Evolutionary conservation across 495 filamentous ascomycete species (phyloP), one percentile per base, ranked within the genome.

Genomic region (Darksidea phi): DNA sequence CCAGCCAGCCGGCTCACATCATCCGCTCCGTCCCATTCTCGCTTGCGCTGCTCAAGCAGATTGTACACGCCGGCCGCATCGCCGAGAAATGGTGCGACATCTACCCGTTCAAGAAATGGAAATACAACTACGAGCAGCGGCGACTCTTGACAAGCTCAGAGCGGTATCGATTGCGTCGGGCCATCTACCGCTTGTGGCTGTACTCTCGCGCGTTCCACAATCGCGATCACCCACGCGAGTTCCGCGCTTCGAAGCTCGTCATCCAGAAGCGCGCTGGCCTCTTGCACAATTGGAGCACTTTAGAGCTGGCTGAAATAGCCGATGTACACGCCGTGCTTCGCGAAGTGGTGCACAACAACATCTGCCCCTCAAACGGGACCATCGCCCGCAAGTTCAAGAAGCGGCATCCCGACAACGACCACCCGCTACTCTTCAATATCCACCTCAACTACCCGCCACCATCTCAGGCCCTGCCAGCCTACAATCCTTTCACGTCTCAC

Each of bases 21-120:
- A 67, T 73, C 18, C 80, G 80, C 41, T 67, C 69, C 25, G 75
- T 76, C 0, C 77, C 76, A 20, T 60, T 84, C 54, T 84, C 84
- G 0, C 69, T 79, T 54, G 73, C 82, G 5, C 76, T 86, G 4
- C 74, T 87, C 26, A 72, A 77, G 63, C 83, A 85, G 64, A 72
- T 88, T 52, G 67, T 88, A 10, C 67, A 72, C 17, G 74, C 83
- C 6, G 88, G 88, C 37, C 73, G 75, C 20, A 72, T 83, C 2
- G 82, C 88, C 34, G 77, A 79, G 63, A 76, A 78, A 57, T 90
- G 87, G 87, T 81, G 84, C 64, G 72, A 75, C 8, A 76, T 88
- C 26, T 93, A 88, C 70, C 88, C 88, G 3, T 75, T 83, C 51
- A 80, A 87, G 61, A 83, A 84, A 58, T 92, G 88, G 84, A 78